phyloP scores from a whole-genome alignment of 2,329 filamentous ascomycete species.

The Conoideocrella luteorostrata region DNA sequence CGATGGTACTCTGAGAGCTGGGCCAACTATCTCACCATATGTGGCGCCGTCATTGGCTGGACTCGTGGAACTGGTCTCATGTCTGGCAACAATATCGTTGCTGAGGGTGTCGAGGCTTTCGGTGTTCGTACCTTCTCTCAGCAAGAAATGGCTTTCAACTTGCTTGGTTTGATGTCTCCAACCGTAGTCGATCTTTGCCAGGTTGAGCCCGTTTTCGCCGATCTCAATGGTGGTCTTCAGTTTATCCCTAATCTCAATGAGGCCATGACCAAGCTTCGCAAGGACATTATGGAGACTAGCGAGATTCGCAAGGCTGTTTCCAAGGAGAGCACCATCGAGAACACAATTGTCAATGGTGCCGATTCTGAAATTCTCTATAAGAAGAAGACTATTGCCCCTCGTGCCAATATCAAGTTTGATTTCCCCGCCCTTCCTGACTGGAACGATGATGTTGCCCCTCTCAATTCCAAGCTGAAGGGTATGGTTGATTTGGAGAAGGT shows the following conservation, averaged over 20 bases:
- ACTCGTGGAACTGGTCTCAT: constrained; percentile 97
- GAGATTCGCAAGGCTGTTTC: constrained; percentile 89
- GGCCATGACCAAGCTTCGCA: constrained; percentile 86
- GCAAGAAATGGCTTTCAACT: constrained; percentile 99
- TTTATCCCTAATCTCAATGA: constrained; percentile 96
- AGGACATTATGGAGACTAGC: constrained; percentile 90
- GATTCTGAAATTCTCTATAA: constrained; percentile 89
- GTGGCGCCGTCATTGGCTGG: constrained; percentile 97
- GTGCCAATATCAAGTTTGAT: constrained; percentile 96
- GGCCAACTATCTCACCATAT: constrained; percentile 96
- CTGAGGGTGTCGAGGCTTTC: constrained; percentile 92
- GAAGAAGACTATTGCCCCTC: constrained; percentile 86
- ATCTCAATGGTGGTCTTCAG: constrained; percentile 94
- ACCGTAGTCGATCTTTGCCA: constrained; percentile 94
- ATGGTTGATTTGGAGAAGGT: constrained; percentile 99
- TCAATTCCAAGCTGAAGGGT: constrained; percentile 82
- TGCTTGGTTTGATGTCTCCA: constrained; percentile 92
- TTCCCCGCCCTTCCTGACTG: constrained; percentile 89
- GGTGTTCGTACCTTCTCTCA: constrained; percentile 98
- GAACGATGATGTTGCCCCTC: constrained; percentile 82
- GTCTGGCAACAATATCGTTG: constrained; percentile 95
- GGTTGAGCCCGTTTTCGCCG: constrained; percentile 89
- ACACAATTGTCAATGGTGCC: constrained; percentile 94
- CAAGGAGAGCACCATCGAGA: constrained; percentile 93
- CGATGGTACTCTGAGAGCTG: constrained; percentile 97